Conservation (phyloP, 805 yeast genomes). For the Wickerhamiella kurtzmanii region DNA sequence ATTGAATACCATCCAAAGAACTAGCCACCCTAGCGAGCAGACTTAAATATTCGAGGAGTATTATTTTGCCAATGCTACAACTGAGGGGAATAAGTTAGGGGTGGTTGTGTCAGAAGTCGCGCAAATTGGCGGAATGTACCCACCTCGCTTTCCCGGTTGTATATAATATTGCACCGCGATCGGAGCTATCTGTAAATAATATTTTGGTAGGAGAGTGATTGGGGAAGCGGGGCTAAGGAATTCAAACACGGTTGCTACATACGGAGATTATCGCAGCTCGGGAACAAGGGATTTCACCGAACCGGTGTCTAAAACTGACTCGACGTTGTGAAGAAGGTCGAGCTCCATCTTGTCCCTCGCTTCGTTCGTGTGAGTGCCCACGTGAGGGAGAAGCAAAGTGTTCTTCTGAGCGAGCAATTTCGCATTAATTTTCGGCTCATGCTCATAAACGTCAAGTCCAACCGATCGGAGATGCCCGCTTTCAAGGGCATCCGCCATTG, state of each 20-base stretch:
- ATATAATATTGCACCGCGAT: neutral
- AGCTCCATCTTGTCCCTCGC: slow-evolving; percentile 63
- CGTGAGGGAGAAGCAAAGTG: slow-evolving; percentile 44
- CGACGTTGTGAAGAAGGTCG: slow-evolving; percentile 56
- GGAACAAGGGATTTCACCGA: slow-evolving; percentile 69
- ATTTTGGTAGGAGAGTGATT: neutral
- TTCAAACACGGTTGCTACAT: neutral
- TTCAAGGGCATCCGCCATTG: slow-evolving; percentile 34
- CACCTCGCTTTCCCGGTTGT: neutral
- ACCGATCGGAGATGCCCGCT: slow-evolving; percentile 38
- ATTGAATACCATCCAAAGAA: too few relatives aligned
- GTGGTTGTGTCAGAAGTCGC: neutral
- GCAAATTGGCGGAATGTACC: neutral
- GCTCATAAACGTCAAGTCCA: slow-evolving; percentile 50
- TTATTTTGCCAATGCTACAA: too few relatives aligned
- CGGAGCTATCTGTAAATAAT: neutral
- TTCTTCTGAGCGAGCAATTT: slow-evolving; percentile 34
- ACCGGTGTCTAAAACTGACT: slow-evolving; percentile 45
- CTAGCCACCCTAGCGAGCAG: too few relatives aligned
- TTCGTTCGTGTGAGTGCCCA: slow-evolving; percentile 31
- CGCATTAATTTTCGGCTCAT: slow-evolving; percentile 40
- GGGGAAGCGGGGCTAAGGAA: neutral
- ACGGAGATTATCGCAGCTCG: slow-evolving; percentile 30
- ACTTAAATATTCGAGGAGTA: neutral
- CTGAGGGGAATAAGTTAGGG: neutral